Percentiles rank a stretch among this genome's conserved stretches.
phyloP scores from a whole-genome alignment of 106 monocot species.

The Vanilla planifolia region DNA sequence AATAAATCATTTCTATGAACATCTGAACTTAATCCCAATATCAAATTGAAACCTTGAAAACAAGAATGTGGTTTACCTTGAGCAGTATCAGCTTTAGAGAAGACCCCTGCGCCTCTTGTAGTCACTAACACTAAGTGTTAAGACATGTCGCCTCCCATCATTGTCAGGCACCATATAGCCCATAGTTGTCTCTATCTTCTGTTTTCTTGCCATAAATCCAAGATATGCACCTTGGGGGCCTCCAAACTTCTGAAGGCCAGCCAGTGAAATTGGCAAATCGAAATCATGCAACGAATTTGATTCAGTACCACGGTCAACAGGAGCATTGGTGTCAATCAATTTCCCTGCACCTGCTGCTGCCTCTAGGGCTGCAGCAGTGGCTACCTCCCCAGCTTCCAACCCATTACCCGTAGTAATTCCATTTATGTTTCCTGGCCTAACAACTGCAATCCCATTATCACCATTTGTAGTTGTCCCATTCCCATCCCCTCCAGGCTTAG shows the following conservation, averaged over 20 bases:
- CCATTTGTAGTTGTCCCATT: conserved; percentile 26
- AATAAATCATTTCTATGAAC: too few species aligned
- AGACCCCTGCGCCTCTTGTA: conserved; percentile 87
- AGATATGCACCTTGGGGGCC: conserved; percentile 42
- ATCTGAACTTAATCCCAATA: too few species aligned
- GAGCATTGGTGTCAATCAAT: conserved; percentile 78
- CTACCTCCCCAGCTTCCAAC: conserved; percentile 28
- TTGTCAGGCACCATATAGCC: conserved; percentile 65
- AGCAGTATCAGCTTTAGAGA: too few species aligned
- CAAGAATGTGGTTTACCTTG: too few species aligned
- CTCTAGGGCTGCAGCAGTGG: conserved; percentile 65
- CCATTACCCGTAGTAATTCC: conserved; percentile 9
- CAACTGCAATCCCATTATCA: conserved; percentile 1
- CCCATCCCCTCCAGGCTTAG: conserved; percentile 26
- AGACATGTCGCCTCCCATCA: conserved; percentile 63
- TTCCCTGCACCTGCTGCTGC: conserved; percentile 88
- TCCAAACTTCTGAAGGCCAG: conserved; percentile 63
- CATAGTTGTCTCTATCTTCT: conserved; percentile 72
- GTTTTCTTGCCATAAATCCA: conserved; percentile 74
- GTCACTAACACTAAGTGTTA: conserved; percentile 87
- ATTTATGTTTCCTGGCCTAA: conserved; percentile 3
- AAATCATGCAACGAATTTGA: conserved; percentile 64
- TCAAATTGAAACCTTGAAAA: too few species aligned
- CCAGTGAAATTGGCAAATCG: conserved; percentile 72
- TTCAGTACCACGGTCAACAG: conserved; percentile 71